Conservation (phyloP, 495 filamentous ascomycete species). For the Hypomontagnella monticulosa region DNA sequence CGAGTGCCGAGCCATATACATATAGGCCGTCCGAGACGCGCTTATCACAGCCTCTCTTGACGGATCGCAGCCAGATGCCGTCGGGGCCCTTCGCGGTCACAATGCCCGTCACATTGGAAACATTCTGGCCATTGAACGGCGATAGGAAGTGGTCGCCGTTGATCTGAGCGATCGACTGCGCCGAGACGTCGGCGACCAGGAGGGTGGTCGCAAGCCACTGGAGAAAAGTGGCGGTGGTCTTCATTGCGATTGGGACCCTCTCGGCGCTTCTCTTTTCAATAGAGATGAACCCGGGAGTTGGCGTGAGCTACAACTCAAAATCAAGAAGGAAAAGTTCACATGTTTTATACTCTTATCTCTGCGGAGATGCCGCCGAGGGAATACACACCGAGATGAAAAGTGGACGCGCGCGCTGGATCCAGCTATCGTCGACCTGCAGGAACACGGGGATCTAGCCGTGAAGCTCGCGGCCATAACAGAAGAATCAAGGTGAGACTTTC, state of each 20-base stretch:
- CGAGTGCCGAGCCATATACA: constrained; percentile 58
- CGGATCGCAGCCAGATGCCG: constrained; percentile 67
- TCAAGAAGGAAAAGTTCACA: not conserved
- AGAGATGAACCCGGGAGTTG: not conserved
- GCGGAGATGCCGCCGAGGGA: not conserved
- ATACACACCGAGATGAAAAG: constrained; percentile 27
- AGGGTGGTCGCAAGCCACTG: constrained; percentile 8
- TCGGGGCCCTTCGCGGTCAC: constrained; percentile 66
- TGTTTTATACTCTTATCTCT: constrained; percentile 17
- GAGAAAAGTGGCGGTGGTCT: constrained; percentile 3
- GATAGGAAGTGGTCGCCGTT: constrained; percentile 69
- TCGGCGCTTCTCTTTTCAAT: not conserved
- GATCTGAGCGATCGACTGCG: constrained; percentile 67
- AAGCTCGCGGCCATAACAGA: constrained; percentile 14
- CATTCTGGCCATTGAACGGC: constrained; percentile 58
- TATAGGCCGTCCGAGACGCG: constrained; percentile 64
- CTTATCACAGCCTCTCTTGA: constrained; percentile 53
- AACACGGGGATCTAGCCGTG: constrained; percentile 29
- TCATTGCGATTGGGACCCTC: constrained; percentile 13
- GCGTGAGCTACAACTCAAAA: not conserved
- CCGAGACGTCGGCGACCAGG: constrained; percentile 36
- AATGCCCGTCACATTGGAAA: constrained; percentile 65
- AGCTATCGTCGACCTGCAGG: constrained; percentile 29
- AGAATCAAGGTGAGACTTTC: constrained; percentile 13
- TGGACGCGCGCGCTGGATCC: constrained; percentile 11